phyloP scores from a whole-genome alignment of 1,139 yeast genomes.

The Sugiyamaella paludigena region DNA sequence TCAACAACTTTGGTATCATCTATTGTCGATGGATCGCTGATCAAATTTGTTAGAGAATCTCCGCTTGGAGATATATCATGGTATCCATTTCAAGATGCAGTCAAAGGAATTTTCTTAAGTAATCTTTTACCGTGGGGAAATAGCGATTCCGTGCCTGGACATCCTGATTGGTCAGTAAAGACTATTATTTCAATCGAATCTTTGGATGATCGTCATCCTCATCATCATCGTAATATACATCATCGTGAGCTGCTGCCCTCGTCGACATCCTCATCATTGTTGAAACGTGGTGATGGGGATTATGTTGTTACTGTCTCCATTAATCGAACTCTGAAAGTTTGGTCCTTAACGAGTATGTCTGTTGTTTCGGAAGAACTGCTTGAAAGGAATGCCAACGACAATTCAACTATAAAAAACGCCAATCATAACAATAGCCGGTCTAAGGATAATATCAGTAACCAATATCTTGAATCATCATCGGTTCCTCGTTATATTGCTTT shows the following conservation, averaged over 20 bases:
- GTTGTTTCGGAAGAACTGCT: constrained; percentile 16
- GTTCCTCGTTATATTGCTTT: constrained; percentile 6
- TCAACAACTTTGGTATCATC: constrained; percentile 50
- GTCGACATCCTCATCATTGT: background rate
- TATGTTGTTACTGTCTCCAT: constrained; percentile 31
- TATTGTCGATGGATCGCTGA: constrained; percentile 64
- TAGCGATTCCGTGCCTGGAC: constrained; percentile 35
- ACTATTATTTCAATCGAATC: constrained; percentile 30
- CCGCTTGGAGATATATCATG: constrained; percentile 28
- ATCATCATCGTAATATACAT: background rate
- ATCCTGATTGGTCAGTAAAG: constrained; percentile 29
- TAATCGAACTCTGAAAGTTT: constrained; percentile 31
- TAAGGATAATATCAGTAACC: background rate
- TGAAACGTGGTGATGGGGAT: constrained; percentile 5
- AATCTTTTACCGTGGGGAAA: constrained; percentile 26
- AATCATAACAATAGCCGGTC: background rate
- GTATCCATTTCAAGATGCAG: constrained; percentile 25
- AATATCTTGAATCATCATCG: constrained; percentile 4
- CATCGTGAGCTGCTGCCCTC: constrained; percentile 2
- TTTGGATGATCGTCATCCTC: constrained; percentile 10
- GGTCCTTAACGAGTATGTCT: constrained; percentile 29
- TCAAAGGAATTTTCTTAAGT: constrained; percentile 19
- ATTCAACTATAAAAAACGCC: background rate
- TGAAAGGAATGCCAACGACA: background rate
- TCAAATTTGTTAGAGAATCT: constrained; percentile 47